phyloP scores from a whole-genome alignment of 192 early-diverging fungal species.

The Bifiguratus adelaidae region DNA sequence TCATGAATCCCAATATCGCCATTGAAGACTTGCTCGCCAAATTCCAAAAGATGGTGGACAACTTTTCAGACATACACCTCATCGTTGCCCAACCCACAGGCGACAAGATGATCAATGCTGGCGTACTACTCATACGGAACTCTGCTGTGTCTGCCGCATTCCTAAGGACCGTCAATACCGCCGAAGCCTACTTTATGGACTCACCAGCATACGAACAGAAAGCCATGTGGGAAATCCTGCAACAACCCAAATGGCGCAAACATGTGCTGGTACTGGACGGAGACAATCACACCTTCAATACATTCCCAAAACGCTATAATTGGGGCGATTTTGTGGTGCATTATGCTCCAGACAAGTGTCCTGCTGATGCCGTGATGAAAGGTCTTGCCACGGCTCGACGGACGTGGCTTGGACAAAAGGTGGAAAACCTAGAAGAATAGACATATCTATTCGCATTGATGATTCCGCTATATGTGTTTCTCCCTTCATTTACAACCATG shows the following conservation, averaged over 20 bases:
- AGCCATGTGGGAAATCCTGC: slow-evolving; percentile 47
- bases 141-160: slow-evolving; percentile 35
- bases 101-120: slow-evolving; percentile 46
- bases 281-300: slow-evolving; percentile 46
- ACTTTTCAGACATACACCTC: slow-evolving; percentile 27
- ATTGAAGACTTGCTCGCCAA: slow-evolving; percentile 24
- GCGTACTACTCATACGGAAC: slow-evolving; percentile 47
- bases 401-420: too few species aligned
- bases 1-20: slow-evolving; percentile 27
- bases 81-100: slow-evolving; percentile 29
- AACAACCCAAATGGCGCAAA: slow-evolving; percentile 13
- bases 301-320: slow-evolving; percentile 32
- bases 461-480: too few species aligned
- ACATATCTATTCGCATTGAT: too few species aligned
- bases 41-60: slow-evolving; percentile 11
- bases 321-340: slow-evolving; percentile 44
- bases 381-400: slow-evolving; percentile 21
- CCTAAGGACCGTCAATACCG: slow-evolving; percentile 28
- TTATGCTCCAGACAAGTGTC: slow-evolving; percentile 45
- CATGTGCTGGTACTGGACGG: slow-evolving; percentile 26
- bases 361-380: slow-evolving; percentile 26
- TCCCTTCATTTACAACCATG: too few species aligned
- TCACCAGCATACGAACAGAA: slow-evolving; percentile 35
- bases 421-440: too few species aligned
- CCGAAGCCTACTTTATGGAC: slow-evolving; percentile 19